phyloP scores from a whole-genome alignment of 2,329 filamentous ascomycete genomes.

The Coccinonectria pachysandricola region DNA sequence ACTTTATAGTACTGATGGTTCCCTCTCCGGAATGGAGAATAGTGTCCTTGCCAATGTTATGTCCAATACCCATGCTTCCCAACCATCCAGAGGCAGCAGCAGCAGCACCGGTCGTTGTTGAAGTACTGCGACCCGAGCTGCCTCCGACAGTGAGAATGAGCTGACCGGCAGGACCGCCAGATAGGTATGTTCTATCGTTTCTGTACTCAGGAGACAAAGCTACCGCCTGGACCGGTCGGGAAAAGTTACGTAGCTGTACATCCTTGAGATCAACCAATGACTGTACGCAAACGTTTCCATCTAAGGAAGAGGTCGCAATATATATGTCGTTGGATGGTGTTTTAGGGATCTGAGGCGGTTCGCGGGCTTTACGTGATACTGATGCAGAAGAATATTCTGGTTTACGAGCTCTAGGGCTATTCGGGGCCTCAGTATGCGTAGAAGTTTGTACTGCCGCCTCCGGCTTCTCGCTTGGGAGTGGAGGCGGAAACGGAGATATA shows the following conservation, averaged over 20 bases:
- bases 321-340: slow-evolving; percentile 85
- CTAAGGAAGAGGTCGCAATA: slow-evolving; percentile 86
- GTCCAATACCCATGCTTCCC: slow-evolving; percentile 71
- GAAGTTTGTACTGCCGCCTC: slow-evolving; percentile 29
- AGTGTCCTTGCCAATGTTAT: slow-evolving; percentile 72
- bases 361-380: slow-evolving; percentile 39
- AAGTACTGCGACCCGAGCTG: slow-evolving; percentile 69
- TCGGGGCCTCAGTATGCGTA: slow-evolving; percentile 24
- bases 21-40: slow-evolving; percentile 88
- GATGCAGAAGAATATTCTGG: slow-evolving; percentile 36
- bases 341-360: slow-evolving; percentile 51
- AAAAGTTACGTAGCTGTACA: slow-evolving; percentile 86
- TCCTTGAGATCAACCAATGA: slow-evolving; percentile 82
- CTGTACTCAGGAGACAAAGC: slow-evolving; percentile 93
- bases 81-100: slow-evolving; percentile 85
- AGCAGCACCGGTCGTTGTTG: slow-evolving; percentile 72
- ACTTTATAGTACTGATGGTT: slow-evolving; percentile 82
- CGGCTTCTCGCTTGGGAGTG: slow-evolving; percentile 34
- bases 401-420: slow-evolving; percentile 21
- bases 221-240: slow-evolving; percentile 81
- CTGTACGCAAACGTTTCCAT: slow-evolving; percentile 89
- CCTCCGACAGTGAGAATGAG: slow-evolving; percentile 80
- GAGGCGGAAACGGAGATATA: slow-evolving; percentile 71
- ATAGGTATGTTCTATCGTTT: slow-evolving; percentile 78
- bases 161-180: slow-evolving; percentile 79